Base-by-base conservation (phyloP, 805 yeast species). In the Starmerella davenportii region DNA sequence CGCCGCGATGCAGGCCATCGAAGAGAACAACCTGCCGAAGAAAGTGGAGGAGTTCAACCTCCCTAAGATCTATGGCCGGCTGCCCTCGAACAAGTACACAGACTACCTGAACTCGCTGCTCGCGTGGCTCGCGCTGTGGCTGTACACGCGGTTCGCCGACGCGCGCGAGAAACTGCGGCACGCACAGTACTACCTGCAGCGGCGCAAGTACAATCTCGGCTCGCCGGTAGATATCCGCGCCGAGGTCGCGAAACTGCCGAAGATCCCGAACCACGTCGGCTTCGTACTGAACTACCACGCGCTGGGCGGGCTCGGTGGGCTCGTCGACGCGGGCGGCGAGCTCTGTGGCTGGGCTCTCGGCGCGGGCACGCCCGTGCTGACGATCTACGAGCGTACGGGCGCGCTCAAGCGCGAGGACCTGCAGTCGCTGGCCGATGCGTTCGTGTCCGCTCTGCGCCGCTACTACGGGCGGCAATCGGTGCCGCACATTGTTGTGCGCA, bases 271-370 rank as follows among this genome's bases (percentile, higher is more conserved):
- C 46, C 68, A 79, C 36, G 51, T 90, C 18, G 77, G 92, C 7
- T 73, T 79, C 17, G 73, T 87, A n/a, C 59, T 90, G 41, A 21
- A 36, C 19, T 23, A 18, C 34, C 11, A 24, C 53, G 75, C 74
- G 51, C 68, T 76, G 21, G 94, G 93, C 24, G 95, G 95, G 2
- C 57, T 77, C 32, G 80, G 76, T 43, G 19, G 30, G 4, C 24
- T 39, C 17, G 29, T 32, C 15, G 32, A 37, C 27, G 80, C 80
- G 50, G 68, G 76, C 4, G 70, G 85, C 35, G 94, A 85, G 51
- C 45, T 85, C 28, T 68, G 73, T 1, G 74, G 90, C 4, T 90
- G 98, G 98, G 68, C 82, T 30, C 56, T 81, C n/a, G 77, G 92
- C 25, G 73, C 87, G n/a, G 95, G 95, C 2, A 71, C 84, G 36